Base-by-base conservation (phyloP, 2,329 filamentous ascomycete species). In the Aureobasidium mangrovei region DNA sequence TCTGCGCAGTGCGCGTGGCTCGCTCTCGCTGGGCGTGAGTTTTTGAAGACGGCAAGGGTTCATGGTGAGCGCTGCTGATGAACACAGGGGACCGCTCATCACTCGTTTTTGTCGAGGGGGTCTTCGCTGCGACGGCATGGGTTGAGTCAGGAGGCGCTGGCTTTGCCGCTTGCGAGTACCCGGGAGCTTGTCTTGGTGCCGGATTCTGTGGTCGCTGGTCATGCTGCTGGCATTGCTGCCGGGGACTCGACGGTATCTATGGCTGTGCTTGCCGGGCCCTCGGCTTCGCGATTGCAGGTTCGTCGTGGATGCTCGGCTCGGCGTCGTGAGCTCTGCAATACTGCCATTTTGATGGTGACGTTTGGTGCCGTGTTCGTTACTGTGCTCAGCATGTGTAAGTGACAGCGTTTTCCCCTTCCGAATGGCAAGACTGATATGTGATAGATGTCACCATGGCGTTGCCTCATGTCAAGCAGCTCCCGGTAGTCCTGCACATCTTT, bases 301-400 rank as follows among this genome's bases (percentile, higher is more conserved):
- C 38, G 38, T n/a, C 29, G 24, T 7, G 41, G 38, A 10, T 31
- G 12, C 10, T 28, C 18, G 12, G 12, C 7, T 51, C 38, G 29
- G 24, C n/a, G 35, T 10, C 29, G 38, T 4, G 38, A 51, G 5
- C 10, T 51, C 26, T 18, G 47, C 2, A 51, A 51, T 12, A 42
- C 47, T 7, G 31, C 47, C 4, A 41, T 51, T 10, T n/a, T 41
- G 18, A 27, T 40, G 2, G 38, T 36, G 1, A 27, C 35, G 38
- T 38, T 51, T 9, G 33, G 47, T 18, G 29, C 42, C 3, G 7
- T 51, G 7, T 24, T 51, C 7, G 9, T 51, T 2, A 32, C 27
- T 9, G 47, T 38, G 18, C 28, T 42, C 12, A 51, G 47, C 27
- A 7, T 51, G n/a, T 51, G 47, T 51, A 26, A 51, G 47, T 41